Evolutionary conservation across 2,329 filamentous ascomycete species (phyloP).

Genomic region (Hypoxylon sp.): DNA sequence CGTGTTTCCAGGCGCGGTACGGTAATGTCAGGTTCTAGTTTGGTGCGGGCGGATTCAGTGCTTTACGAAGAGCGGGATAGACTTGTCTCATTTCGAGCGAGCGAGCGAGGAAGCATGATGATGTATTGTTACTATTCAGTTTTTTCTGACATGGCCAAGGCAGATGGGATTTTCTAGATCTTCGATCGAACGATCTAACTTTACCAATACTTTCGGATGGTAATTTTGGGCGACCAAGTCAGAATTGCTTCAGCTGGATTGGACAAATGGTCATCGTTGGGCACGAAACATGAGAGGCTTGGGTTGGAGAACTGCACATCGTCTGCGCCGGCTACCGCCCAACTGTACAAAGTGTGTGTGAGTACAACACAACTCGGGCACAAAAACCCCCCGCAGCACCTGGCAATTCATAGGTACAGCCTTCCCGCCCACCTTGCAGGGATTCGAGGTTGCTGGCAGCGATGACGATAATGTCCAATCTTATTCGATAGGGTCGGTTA

Average conservation of each 20-base stretch:
- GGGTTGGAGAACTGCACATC: conserved; percentile 37
- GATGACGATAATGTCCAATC: conserved; percentile 15
- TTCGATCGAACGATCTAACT: conserved; percentile 31
- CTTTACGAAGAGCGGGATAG: conserved; percentile 33
- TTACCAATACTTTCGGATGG: conserved; percentile 30
- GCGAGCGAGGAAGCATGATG: conserved; percentile 34
- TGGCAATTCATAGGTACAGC: conserved; percentile 32
- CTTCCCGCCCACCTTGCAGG: conserved; percentile 7
- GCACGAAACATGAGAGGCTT: conserved; percentile 36
- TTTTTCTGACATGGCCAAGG: conserved; percentile 25
- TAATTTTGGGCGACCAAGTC: conserved; percentile 36
- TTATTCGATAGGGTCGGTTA: conserved; percentile 16
- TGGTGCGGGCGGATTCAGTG: conserved; percentile 24
- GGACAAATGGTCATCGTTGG: conserved; percentile 35
- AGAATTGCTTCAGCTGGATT: conserved; percentile 34
- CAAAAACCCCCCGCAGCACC: conserved; percentile 38
- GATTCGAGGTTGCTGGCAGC: conserved; percentile 7
- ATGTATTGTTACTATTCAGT: conserved; percentile 39
- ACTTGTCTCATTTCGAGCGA: conserved; percentile 40
- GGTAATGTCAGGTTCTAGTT: conserved; percentile 29
- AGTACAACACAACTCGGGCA: conserved; percentile 38
- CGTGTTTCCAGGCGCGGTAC: conserved; percentile 34
- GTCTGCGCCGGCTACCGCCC: conserved; percentile 34
- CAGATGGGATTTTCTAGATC: conserved; percentile 32
- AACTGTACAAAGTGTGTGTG: conserved; percentile 31